These are phyloP conservation scores for Pleodorina starrii DNA, from an alignment of 139 green algal genomes.

Conservation along the genomic window DNA sequence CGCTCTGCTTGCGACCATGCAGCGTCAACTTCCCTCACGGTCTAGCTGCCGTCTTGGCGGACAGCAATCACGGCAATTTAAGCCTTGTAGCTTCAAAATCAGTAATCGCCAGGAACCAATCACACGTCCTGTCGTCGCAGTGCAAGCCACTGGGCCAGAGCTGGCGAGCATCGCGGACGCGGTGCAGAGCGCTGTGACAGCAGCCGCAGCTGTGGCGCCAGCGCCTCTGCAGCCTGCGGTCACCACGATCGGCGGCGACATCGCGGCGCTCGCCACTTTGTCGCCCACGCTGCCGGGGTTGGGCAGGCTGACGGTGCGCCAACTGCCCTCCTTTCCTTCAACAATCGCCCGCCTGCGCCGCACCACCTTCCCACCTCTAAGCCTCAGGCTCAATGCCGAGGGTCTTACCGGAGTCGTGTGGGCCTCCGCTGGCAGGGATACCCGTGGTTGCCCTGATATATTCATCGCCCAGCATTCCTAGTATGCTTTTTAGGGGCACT, in stretches of 20 bases:
- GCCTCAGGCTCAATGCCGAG: too few relatives aligned
- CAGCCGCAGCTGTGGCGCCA: constrained; percentile 10
- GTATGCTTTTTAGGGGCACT: too few relatives aligned
- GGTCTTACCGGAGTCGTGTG: too few relatives aligned
- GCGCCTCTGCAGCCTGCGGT: constrained; percentile 54
- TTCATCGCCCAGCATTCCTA: too few relatives aligned
- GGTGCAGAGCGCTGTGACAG: constrained; percentile 45
- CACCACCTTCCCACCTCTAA: too few relatives aligned
- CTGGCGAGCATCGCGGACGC: constrained; percentile 45
- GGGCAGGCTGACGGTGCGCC: constrained; percentile 51
- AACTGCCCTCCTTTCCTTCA: too few relatives aligned
- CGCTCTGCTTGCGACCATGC: too few relatives aligned
- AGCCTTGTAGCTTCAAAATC: constrained; percentile 26
- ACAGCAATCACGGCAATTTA: constrained; percentile 2
- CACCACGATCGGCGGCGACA: constrained; percentile 53
- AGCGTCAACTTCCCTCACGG: constrained; percentile 5
- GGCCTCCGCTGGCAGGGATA: too few relatives aligned
- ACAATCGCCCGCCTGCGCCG: too few relatives aligned
- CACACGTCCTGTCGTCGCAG: not conserved
- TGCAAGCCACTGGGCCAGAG: not conserved
- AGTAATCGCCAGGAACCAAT: not conserved
- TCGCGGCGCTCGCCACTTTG: constrained; percentile 52
- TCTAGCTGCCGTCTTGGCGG: not conserved
- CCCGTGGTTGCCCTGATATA: too few relatives aligned
- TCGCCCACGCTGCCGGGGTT: constrained; percentile 56